A percentile compares a stretch with the other conserved stretches of the same genome.
These are phyloP conservation scores for Clavispora phyllophila DNA, from an alignment of 805 yeast genomes.

Conservation along the genomic window DNA sequence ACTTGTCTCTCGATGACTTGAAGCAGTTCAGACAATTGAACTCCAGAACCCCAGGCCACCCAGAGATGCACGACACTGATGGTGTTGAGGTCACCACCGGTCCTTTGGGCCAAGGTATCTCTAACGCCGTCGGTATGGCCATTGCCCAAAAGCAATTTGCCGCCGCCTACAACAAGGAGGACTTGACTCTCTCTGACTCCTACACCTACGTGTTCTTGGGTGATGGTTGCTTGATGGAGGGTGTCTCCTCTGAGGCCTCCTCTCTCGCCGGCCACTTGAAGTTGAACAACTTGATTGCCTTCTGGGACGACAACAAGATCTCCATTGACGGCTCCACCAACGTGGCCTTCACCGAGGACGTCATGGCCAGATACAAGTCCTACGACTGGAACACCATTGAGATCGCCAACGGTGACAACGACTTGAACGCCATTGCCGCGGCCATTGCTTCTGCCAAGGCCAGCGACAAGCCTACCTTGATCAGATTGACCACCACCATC, in stretches of 20 bases:
- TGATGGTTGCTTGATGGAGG: conserved; percentile 98
- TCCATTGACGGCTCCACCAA: conserved; percentile 93
- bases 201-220: conserved; percentile 81
- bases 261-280: conserved; percentile 95
- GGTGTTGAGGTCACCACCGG: conserved; percentile 98
- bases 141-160: conserved; percentile 90
- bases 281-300: conserved; percentile 87
- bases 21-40: conserved; percentile 84
- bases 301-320: conserved; percentile 96
- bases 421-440: conserved; percentile 60
- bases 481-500: conserved; percentile 84
- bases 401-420: conserved; percentile 78
- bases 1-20: conserved; percentile 75
- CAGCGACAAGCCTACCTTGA: conserved; percentile 81
- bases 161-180: conserved; percentile 91
- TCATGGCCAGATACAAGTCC: conserved; percentile 73
- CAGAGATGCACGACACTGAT: conserved; percentile 76
- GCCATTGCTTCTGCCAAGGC: conserved; percentile 82
- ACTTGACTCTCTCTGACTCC: conserved; percentile 57
- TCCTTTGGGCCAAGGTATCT: conserved; percentile 97
- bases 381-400: conserved; percentile 89
- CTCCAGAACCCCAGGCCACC: conserved; percentile 97
- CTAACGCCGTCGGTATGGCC: conserved; percentile 95
- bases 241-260: conserved; percentile 90
- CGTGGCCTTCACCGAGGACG: conserved; percentile 92